phyloP scores from a whole-genome alignment of 192 early-diverging fungal genomes.

The Coemansia sp. region DNA sequence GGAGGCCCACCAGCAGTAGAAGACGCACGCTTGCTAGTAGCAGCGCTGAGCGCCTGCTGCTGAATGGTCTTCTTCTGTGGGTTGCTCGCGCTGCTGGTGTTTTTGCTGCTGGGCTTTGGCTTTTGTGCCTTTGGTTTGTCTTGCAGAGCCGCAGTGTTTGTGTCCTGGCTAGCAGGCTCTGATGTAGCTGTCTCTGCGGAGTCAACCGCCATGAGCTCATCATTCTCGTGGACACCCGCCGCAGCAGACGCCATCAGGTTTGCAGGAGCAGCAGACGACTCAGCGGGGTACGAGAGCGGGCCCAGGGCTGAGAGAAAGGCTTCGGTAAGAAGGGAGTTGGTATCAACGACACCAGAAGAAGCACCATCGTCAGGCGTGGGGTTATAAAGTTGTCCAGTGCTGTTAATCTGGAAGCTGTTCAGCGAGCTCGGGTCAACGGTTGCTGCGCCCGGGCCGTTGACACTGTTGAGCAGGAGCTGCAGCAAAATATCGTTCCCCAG shows the following conservation, averaged over 20 bases:
- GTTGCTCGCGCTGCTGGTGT: background rate
- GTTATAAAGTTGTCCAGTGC: background rate
- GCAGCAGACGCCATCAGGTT: conserved; percentile 5
- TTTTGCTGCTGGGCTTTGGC: background rate
- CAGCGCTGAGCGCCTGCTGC: conserved; percentile 22
- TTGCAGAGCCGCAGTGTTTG: background rate
- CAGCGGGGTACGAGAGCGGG: conserved; percentile 5
- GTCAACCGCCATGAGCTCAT: conserved; percentile 29
- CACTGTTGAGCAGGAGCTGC: conserved; percentile 36
- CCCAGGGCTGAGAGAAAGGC: conserved; percentile 27
- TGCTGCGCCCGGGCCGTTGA: conserved; percentile 6
- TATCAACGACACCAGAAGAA: conserved; percentile 1
- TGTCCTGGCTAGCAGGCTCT: background rate
- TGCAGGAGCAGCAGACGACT: background rate
- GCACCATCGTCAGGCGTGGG: conserved; percentile 1
- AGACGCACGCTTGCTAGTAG: conserved; percentile 12
- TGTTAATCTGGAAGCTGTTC: conserved; percentile 8
- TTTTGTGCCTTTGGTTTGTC: background rate
- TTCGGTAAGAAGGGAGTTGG: conserved; percentile 20
- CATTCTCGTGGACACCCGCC: conserved; percentile 8
- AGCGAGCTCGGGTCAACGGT: conserved; percentile 45
- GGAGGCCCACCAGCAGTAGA: background rate
- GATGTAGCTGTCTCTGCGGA: background rate
- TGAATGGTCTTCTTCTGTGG: conserved; percentile 23
- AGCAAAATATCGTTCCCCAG: conserved; percentile 32